These are phyloP conservation scores for Panaeolus cyanescens DNA, from an alignment of 768 basidiomycete genomes.

Conservation along the genomic window DNA sequence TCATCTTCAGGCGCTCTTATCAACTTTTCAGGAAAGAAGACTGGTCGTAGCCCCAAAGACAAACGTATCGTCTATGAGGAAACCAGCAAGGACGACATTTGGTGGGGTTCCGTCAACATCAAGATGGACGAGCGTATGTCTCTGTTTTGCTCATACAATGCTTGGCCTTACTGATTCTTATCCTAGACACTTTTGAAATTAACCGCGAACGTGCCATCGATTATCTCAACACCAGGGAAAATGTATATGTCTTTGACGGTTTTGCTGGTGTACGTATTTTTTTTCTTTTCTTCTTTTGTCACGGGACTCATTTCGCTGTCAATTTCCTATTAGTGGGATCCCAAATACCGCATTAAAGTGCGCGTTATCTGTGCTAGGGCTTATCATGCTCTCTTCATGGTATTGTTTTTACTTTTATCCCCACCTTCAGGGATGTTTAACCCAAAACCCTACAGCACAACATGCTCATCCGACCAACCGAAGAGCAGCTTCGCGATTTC, in stretches of 20 bases:
- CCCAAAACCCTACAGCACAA: constrained; percentile 65
- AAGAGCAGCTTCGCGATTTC: constrained; percentile 90
- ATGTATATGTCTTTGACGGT: constrained; percentile 98
- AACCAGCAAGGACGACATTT: constrained; percentile 93
- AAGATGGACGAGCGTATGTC: constrained; percentile 93
- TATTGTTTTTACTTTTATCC: constrained; percentile 42
- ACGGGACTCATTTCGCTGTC: constrained; percentile 7
- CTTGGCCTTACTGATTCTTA: constrained; percentile 6
- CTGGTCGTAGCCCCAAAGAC: constrained; percentile 96
- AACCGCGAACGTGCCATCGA: constrained; percentile 99
- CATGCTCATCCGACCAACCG: constrained; percentile 98
- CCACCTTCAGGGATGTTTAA: constrained; percentile 17
- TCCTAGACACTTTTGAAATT: constrained; percentile 95
- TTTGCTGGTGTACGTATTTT: constrained; percentile 72
- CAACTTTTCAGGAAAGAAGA: constrained; percentile 99
- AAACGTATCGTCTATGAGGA: constrained; percentile 99
- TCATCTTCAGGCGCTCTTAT: constrained; percentile 95
- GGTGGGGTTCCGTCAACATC: constrained; percentile 99
- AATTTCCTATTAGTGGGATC: constrained; percentile 74
- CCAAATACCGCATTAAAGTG: constrained; percentile 99
- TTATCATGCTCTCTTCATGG: constrained; percentile 99
- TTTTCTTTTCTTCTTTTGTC: constrained; percentile 7
- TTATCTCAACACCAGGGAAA: constrained; percentile 97
- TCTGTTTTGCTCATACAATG: neutral
- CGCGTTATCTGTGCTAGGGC: constrained; percentile 98